Evolutionary conservation across 2,329 filamentous ascomycete genomes (phyloP).

Genomic region (Rachicladosporium sp.): DNA sequence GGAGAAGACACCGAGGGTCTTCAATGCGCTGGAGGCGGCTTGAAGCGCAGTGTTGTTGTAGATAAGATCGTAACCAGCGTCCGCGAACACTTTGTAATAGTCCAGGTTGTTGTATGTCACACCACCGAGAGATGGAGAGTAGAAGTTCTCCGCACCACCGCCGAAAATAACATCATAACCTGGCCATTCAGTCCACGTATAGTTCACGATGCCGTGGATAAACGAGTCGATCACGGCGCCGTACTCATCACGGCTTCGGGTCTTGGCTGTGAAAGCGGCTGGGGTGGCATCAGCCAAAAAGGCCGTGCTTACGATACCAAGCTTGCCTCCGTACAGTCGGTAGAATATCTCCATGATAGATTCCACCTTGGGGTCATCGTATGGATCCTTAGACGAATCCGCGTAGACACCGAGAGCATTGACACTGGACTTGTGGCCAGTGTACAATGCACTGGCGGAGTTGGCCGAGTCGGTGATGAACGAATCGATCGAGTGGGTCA

Average conservation of each 20-base stretch:
- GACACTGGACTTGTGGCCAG: slow-evolving; percentile 71
- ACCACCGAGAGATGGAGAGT: slow-evolving; percentile 39
- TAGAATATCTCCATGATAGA: slow-evolving; percentile 68
- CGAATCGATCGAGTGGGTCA: slow-evolving; percentile 73
- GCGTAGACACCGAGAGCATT: slow-evolving; percentile 73
- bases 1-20: slow-evolving; percentile 67
- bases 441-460: slow-evolving; percentile 69
- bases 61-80: slow-evolving; percentile 59
- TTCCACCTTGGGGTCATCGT: slow-evolving; percentile 80
- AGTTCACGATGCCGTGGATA: slow-evolving; percentile 64
- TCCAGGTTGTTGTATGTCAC: slow-evolving; percentile 57
- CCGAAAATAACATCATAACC: slow-evolving; percentile 75
- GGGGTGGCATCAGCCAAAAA: slow-evolving; percentile 73
- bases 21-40: slow-evolving; percentile 43
- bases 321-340: slow-evolving; percentile 50
- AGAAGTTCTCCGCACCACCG: slow-evolving; percentile 68
- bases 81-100: slow-evolving; percentile 58
- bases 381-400: slow-evolving; percentile 59
- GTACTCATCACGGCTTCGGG: slow-evolving; percentile 55
- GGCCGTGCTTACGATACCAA: slow-evolving; percentile 63
- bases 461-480: slow-evolving; percentile 85
- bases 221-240: slow-evolving; percentile 63
- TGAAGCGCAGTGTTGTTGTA: slow-evolving; percentile 62
- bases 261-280: slow-evolving; percentile 61
- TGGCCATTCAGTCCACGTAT: slow-evolving; percentile 63